Base-by-base conservation (phyloP, 2,329 filamentous ascomycete species). In the Trichoderma arundinaceum region DNA sequence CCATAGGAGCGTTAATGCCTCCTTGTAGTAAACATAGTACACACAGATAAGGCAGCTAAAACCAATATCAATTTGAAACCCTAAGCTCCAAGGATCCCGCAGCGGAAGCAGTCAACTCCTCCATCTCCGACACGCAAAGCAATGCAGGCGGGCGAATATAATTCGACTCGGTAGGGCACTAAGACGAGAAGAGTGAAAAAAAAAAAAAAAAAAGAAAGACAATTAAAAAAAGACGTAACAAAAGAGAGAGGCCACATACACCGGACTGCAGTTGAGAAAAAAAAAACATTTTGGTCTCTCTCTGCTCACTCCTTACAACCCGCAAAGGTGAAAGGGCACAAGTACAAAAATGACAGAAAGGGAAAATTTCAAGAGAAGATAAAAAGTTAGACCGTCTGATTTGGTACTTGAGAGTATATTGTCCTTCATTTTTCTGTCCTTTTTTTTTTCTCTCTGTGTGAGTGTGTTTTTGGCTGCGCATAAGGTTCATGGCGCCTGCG, bases 401-500 rank as follows among this genome's bases (percentile, higher is more conserved):
- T 28, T 28, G 22, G 22, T 28, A 28, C 22, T 28, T 28, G 22
- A 28, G 22, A 28, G 22, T 28, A 28, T n/a, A 22, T 51, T 51
- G 48, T 51, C 15, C 8, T 39, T 60, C 39, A 15, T 57, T 38
- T 62, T 22, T n/a, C n/a, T 41, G 22, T 52, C 13, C 9, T 28
- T 7, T 28, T 38, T 56, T 46, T 56, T 43, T 13, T 22, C 15
- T 32, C 2, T 38, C 10, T 38, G 35, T 7, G 7, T 38, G 35
- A n/a, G 22, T 60, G 22, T 38, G 48, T 43, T 28, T 28, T 41
- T 9, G 22, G 22, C 22, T 43, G 52, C 49, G 48, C 28, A 44
- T 53, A 46, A 32, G 9, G 7, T 41, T 62, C 59, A 46, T 53
- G 35, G 28, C 59, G 49, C 59, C 38, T 39, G 28, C 46, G 41